Conservation (phyloP, 495 filamentous ascomycete species). For the Rusavskia elegans region DNA sequence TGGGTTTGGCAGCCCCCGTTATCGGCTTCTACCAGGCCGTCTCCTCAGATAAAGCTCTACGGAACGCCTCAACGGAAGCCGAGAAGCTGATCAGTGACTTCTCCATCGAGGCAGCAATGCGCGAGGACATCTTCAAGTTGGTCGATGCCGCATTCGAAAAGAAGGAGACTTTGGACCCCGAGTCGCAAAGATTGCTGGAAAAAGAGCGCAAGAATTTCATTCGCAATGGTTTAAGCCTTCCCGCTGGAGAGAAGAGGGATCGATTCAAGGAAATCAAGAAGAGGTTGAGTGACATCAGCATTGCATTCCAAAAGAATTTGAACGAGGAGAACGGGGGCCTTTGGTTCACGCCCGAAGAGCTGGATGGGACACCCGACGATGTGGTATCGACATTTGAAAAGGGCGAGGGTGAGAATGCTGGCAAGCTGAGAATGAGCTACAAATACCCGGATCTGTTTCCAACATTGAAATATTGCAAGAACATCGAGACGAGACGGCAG, state of each 20-base stretch:
- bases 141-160: constrained; percentile 45
- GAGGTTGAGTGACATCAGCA: constrained; percentile 45
- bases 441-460: constrained; percentile 58
- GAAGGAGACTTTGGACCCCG: constrained; percentile 43
- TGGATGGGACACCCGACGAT: constrained; percentile 49
- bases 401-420: constrained; percentile 52
- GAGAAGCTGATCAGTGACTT: constrained; percentile 54
- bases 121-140: constrained; percentile 49
- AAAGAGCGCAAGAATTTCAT: constrained; percentile 54
- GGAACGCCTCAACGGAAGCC: constrained; percentile 54
- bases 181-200: constrained; percentile 47
- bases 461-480: constrained; percentile 45
- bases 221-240: constrained; percentile 44
- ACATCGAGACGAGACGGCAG: constrained; percentile 37
- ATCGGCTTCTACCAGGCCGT: constrained; percentile 71
- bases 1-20: constrained; percentile 42
- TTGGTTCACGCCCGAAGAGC: constrained; percentile 46
- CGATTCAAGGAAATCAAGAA: constrained; percentile 64
- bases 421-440: constrained; percentile 49
- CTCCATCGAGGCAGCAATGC: constrained; percentile 48
- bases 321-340: constrained; percentile 54
- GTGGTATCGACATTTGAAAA: constrained; percentile 48
- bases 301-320: constrained; percentile 52
- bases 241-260: constrained; percentile 42
- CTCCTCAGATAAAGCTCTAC: constrained; percentile 48